Conservation (phyloP, 495 filamentous ascomycete genomes). For the Talaromyces wortmannii region DNA sequence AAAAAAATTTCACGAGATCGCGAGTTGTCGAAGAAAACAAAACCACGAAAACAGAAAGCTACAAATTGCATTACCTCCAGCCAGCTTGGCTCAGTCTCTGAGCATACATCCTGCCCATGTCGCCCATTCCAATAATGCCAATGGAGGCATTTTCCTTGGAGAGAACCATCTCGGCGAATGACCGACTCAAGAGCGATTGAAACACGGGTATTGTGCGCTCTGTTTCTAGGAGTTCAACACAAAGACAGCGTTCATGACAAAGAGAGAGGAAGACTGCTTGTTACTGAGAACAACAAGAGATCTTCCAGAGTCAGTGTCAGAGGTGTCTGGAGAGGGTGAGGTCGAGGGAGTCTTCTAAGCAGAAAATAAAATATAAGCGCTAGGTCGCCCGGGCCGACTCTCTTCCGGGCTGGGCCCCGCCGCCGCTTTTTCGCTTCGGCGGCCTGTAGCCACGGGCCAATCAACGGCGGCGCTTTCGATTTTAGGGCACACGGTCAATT, state of each 20-base stretch:
- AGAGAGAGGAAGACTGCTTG: background rate
- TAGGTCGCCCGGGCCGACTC: slow-evolving; percentile 25
- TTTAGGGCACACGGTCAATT: slow-evolving; percentile 38
- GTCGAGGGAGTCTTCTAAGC: background rate
- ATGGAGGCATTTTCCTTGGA: slow-evolving; percentile 62
- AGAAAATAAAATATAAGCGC: slow-evolving; percentile 23
- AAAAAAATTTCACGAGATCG: background rate
- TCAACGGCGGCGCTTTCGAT: slow-evolving; percentile 10
- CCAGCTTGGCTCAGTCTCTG: slow-evolving; percentile 77
- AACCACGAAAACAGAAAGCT: slow-evolving; percentile 9
- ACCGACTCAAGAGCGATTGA: background rate
- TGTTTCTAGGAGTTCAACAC: background rate
- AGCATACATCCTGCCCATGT: slow-evolving; percentile 99
- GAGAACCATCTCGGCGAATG: slow-evolving; percentile 24
- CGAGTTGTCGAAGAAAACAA: background rate
- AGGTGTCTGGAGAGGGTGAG: background rate
- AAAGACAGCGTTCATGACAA: background rate
- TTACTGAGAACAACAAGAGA: background rate
- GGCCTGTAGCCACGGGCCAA: slow-evolving; percentile 13
- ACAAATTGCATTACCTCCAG: slow-evolving; percentile 69
- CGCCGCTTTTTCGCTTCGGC: slow-evolving; percentile 26
- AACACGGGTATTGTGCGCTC: background rate
- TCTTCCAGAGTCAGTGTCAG: background rate
- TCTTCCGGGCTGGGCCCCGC: slow-evolving; percentile 4
- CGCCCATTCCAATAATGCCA: slow-evolving; percentile 97